Percentiles rank a stretch among this genome's conserved stretches.
These are phyloP conservation scores for Globisporangium paroecandrum DNA, from an alignment of 352 stramenopile genomes.

Conservation along the genomic window DNA sequence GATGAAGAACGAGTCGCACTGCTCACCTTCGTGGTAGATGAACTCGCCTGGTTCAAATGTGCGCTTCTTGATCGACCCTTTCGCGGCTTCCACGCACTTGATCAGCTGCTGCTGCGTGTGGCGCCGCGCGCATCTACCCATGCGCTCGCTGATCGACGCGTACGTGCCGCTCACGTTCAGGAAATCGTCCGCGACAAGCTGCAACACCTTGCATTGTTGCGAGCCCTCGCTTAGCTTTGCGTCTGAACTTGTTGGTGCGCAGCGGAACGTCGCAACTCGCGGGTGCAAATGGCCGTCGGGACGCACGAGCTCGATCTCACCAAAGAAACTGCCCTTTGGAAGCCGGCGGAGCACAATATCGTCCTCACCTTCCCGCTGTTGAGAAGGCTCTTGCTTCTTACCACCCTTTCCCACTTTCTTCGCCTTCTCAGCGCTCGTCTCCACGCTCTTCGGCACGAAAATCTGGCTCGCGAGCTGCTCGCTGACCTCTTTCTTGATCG, in stretches of 20 bases:
- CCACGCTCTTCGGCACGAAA: slow-evolving; percentile 7
- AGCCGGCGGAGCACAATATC: slow-evolving; percentile 62
- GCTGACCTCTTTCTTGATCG: slow-evolving; percentile 36
- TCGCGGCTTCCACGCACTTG: slow-evolving; percentile 72
- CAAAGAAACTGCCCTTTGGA: slow-evolving; percentile 75
- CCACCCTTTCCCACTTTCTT: background rate
- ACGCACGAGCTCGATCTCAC: slow-evolving; percentile 72
- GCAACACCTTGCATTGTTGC: slow-evolving; percentile 64
- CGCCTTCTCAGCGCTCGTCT: background rate
- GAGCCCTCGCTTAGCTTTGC: slow-evolving; percentile 15
- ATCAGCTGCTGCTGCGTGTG: slow-evolving; percentile 74
- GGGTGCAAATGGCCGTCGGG: slow-evolving; percentile 66
- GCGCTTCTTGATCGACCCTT: slow-evolving; percentile 63
- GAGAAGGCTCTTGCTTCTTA: background rate
- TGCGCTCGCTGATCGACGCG: slow-evolving; percentile 60
- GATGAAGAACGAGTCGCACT: slow-evolving; percentile 79
- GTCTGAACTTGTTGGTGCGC: slow-evolving; percentile 12
- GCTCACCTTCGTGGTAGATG: slow-evolving; percentile 77
- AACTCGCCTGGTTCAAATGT: slow-evolving; percentile 57
- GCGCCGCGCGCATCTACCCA: slow-evolving; percentile 53
- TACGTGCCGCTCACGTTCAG: slow-evolving; percentile 76
- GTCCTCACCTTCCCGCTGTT: slow-evolving; percentile 11
- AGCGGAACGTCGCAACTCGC: slow-evolving; percentile 70
- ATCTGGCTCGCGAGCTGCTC: slow-evolving; percentile 13
- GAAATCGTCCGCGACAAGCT: slow-evolving; percentile 77